Conservation (phyloP, 352 stramenopile genomes). For the Phytopythium kandeliae region DNA sequence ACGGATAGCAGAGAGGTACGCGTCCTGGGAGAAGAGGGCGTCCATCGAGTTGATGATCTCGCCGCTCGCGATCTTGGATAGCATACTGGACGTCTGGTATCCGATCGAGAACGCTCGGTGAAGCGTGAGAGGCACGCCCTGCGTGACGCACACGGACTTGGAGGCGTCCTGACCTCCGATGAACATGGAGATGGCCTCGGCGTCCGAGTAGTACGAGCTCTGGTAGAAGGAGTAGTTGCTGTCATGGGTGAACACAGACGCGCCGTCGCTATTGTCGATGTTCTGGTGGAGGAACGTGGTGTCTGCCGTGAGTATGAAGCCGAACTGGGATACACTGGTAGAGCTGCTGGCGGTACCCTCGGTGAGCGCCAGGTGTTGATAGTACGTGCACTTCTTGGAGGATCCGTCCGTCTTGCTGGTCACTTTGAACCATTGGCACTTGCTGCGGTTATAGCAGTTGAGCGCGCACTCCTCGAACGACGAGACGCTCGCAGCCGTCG, state of each 20-base stretch:
- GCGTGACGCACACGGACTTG: slow-evolving; percentile 6
- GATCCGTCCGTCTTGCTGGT: slow-evolving; percentile 9
- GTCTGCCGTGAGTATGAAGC: slow-evolving; percentile 21
- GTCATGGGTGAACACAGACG: slow-evolving; percentile 12
- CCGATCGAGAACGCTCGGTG: slow-evolving; percentile 22
- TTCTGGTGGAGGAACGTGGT: slow-evolving; percentile 26
- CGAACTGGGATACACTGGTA: slow-evolving; percentile 16
- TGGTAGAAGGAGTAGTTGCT: slow-evolving; percentile 22
- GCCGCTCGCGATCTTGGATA: slow-evolving; percentile 19
- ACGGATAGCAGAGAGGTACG: slow-evolving; percentile 15
- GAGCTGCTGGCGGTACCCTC: slow-evolving; percentile 2
- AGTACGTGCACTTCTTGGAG: slow-evolving; percentile 21
- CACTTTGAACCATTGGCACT: slow-evolving; percentile 30
- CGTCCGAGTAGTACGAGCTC: slow-evolving; percentile 15
- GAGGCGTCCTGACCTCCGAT: slow-evolving; percentile 8
- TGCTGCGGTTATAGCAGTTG: slow-evolving; percentile 22
- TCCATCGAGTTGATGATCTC: slow-evolving; percentile 38
- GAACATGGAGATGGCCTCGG: slow-evolving; percentile 22
- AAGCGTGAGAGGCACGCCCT: slow-evolving; percentile 19
- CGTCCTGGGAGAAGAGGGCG: slow-evolving; percentile 17
- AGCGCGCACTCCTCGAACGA: slow-evolving; percentile 19
- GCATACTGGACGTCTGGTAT: slow-evolving; percentile 25
- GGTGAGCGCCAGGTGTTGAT: slow-evolving; percentile 19
- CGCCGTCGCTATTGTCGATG: slow-evolving; percentile 9
- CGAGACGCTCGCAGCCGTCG: slow-evolving; percentile 6